Base-by-base conservation (phyloP, 192 early-diverging fungal species). In the Backusella sp. region DNA sequence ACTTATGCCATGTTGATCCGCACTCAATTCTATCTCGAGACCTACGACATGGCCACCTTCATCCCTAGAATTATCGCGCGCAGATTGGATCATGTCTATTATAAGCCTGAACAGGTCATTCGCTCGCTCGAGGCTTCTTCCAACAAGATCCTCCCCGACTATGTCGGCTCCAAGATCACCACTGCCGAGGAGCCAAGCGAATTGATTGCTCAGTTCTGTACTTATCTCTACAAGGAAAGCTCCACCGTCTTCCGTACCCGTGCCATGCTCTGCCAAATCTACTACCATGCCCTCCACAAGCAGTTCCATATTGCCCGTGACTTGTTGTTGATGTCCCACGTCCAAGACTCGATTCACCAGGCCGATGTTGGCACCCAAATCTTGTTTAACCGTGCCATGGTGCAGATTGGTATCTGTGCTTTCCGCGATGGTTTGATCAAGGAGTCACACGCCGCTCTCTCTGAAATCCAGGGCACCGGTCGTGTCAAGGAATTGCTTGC, bases 271-370 rank as follows among this genome's bases (percentile, higher is more conserved):
- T 96, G 94, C 88, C 98, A 99, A 82, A 94, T 98, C 65, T 98
- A 96, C 85, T 94, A 97, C 85, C 95, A 96, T 80, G 98, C 98
- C 6, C 91, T 99, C 49, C 97, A 99, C 85, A 94, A 97, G 86
- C 90, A 94, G 37, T 99, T 93, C 90, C 88, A 95, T 81, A 81
- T 89, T 42, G 97, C 98, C 9, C 92, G 96, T 82, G 96, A 99
- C 75, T 89, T 99, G 88, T 86, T 99, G 66, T 91, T 99, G 80
- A 99, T 99, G 98, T 98, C 97, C 30, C 96, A 97, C 80, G 89
- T 99, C 66, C 98, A 99, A 87, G 98, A 99, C 78, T 91, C 88
- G 71, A 93, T 96, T 72, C 88, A 90, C 39, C 91, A 92, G 79
- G 94, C 93, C 23, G 98, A 99, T 77, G 83, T 98, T 70, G 86